Evolutionary conservation across 495 filamentous ascomycete species (phyloP), one percentile per base, ranked within the genome.

Genomic region (Cetradonia linearis): DNA sequence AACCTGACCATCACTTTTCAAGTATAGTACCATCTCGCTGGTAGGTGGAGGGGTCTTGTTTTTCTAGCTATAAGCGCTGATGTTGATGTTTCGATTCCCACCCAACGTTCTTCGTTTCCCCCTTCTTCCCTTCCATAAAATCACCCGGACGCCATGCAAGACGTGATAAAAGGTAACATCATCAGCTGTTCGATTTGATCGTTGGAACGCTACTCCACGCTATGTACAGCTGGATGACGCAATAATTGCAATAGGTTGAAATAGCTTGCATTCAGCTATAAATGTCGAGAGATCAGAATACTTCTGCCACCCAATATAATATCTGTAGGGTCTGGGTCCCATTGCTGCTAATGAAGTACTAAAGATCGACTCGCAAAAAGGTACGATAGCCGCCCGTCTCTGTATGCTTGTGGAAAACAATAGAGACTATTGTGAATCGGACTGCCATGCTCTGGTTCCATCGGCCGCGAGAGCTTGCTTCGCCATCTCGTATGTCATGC

Each of bases 381-480:
- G 58, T n/a, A 60, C 33, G 37, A 44, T 25, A 44, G 58, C 58
- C 47, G 52, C 58, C 34, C 38, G 23, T 44, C 47, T 60, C 27
- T 16, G 36, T 36, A n/a, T 34, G 48, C 27, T 33, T 42, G 47
- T 47, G 37, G 34, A 60, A 37, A 40, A 38, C 30, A 34, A 34
- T 25, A 4, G 48, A 33, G 14, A 52, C 53, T 38, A 13, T 46
- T 25, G 42, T 46, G 31, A 20, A 27, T 53, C 37, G 52, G 48
- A 31, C 48, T 28, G 34, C 4, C 50, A 18, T 50, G 30, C 58
- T 50, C 48, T 44, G 58, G 30, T 53, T 53, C 58, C 48, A 31
- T 44, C 58, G 48, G 34, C 48, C 56, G 48, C 58, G 46, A 53
- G 58, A 42, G 58, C 48, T 42, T 33, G 58, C 48, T 40, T 30